A percentile compares a stretch with the other conserved stretches of the same genome.
phyloP scores from a whole-genome alignment of 2,329 filamentous ascomycete species.

The Uncinocarpus reesii region DNA sequence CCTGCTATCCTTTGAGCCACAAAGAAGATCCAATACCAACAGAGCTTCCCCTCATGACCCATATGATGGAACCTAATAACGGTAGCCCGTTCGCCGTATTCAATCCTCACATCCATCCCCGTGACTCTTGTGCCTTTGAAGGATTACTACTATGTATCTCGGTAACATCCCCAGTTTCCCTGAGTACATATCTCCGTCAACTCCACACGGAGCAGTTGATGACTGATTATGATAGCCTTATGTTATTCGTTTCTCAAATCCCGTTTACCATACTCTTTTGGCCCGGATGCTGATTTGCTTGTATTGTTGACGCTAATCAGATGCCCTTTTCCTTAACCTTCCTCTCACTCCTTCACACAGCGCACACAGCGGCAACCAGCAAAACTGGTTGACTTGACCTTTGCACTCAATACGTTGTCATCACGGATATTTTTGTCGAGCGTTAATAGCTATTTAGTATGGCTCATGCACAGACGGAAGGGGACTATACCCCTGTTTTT shows the following conservation, averaged over 20 bases:
- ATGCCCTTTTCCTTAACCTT: neutral
- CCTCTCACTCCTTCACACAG: neutral
- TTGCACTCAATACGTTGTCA: neutral
- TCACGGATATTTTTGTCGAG: neutral
- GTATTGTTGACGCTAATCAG: neutral
- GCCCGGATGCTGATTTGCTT: neutral
- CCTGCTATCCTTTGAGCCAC: neutral
- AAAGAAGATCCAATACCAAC: neutral
- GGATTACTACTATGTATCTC: neutral
- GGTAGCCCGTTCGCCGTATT: neutral
- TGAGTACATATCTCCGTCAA: neutral
- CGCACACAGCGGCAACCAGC: neutral
- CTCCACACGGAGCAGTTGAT: neutral
- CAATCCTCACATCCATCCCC: neutral
- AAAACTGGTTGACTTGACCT: neutral
- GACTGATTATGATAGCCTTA: neutral
- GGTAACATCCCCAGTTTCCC: too few relatives aligned
- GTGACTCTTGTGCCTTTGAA: neutral
- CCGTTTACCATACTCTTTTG: neutral
- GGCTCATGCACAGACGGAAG: neutral
- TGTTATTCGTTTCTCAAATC: neutral
- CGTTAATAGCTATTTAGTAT: neutral
- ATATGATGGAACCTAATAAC: slow-evolving; percentile 2
- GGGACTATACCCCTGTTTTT: neutral
- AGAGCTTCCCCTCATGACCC: slow-evolving; percentile 1